Conservation (phyloP, 768 basidiomycete species). For the Podaxis sp. region DNA sequence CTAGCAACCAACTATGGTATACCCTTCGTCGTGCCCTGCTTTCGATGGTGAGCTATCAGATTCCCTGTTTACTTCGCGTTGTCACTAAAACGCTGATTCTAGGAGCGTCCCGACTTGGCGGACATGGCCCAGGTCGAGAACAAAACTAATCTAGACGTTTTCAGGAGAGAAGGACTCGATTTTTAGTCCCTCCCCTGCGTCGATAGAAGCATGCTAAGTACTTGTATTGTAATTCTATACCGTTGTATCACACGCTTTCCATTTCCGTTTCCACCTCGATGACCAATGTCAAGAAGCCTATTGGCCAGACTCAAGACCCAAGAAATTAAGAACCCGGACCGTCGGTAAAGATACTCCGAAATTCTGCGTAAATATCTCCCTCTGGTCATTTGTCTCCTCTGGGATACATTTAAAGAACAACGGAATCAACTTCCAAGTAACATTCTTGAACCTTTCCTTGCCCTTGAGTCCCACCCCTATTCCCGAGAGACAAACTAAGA, state of each 20-base stretch:
- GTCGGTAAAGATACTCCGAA: background rate
- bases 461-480: background rate
- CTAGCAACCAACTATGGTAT: constrained; percentile 85
- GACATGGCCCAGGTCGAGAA: constrained; percentile 66
- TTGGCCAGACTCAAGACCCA: background rate
- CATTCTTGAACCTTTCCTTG: background rate
- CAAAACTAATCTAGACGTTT: constrained; percentile 64
- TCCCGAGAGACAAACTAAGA: background rate
- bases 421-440: background rate
- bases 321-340: background rate
- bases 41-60: constrained; percentile 61
- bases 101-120: constrained; percentile 84
- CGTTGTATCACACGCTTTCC: background rate
- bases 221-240: background rate
- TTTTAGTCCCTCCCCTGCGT: constrained; percentile 49
- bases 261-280: background rate
- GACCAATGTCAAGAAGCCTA: constrained; percentile 5
- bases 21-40: constrained; percentile 82
- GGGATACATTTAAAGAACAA: background rate
- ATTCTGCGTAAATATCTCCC: background rate
- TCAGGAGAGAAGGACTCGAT: constrained; percentile 86
- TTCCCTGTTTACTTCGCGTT: background rate
- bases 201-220: background rate
- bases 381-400: background rate
- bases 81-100: constrained; percentile 14